Percentiles rank a stretch among this genome's conserved stretches.
These are phyloP conservation scores for Acacia crassicarpa DNA, from an alignment of 306 rosid genomes.

Conservation along the genomic window DNA sequence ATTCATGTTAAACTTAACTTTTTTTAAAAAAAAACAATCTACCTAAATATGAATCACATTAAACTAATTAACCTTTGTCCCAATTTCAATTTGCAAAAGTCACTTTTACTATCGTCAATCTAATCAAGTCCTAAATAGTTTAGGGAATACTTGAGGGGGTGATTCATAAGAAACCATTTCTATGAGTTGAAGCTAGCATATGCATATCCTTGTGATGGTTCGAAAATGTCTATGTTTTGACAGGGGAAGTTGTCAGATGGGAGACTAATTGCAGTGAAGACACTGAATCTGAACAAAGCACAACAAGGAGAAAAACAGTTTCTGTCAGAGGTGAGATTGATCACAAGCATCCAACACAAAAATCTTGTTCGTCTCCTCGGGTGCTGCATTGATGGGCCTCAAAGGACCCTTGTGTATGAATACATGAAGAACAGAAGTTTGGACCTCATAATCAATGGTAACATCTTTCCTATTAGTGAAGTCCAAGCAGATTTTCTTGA, in stretches of 20 bases:
- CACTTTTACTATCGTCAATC: too few species aligned
- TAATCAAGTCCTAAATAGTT: background rate
- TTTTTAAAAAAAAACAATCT: too few species aligned
- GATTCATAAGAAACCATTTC: background rate
- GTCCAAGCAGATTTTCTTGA: background rate
- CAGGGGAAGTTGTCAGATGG: slow-evolving; percentile 83
- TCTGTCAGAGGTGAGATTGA: slow-evolving; percentile 77
- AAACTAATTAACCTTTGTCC: too few species aligned
- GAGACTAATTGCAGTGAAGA: slow-evolving; percentile 70
- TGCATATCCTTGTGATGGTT: background rate
- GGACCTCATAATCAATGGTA: slow-evolving; percentile 72
- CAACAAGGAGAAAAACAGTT: slow-evolving; percentile 88
- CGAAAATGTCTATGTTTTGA: slow-evolving; percentile 6
- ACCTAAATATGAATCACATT: too few species aligned
- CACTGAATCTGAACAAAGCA: slow-evolving; percentile 69
- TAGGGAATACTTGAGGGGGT: background rate
- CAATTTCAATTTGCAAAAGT: too few species aligned
- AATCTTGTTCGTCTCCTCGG: slow-evolving; percentile 86
- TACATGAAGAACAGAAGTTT: slow-evolving; percentile 82
- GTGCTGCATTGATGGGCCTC: slow-evolving; percentile 80
- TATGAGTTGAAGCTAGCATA: background rate
- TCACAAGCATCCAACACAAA: slow-evolving; percentile 88
- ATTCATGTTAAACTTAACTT: background rate
- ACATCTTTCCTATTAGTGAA: slow-evolving; percentile 3
- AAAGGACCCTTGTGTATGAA: slow-evolving; percentile 84